phyloP scores from a whole-genome alignment of 2,329 filamentous ascomycete species.

The Colletotrichum spinosum region DNA sequence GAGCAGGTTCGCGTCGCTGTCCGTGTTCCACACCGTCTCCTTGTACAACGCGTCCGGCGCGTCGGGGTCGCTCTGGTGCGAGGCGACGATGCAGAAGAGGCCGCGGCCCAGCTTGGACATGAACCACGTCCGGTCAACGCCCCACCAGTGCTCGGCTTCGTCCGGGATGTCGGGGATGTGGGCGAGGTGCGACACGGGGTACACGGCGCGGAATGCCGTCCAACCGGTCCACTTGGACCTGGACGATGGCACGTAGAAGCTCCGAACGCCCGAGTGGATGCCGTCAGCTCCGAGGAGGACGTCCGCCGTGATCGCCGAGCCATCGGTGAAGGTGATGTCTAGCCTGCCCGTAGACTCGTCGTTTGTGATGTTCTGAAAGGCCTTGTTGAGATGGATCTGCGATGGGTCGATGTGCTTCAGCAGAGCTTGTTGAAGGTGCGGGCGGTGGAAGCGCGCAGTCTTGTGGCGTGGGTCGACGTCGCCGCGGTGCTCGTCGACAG shows the following conservation, averaged over 20 bases:
- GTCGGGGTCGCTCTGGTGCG: constrained; percentile 50
- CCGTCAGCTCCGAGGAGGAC: constrained; percentile 65
- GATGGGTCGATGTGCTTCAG: constrained; percentile 55
- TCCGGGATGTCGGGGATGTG: constrained; percentile 52
- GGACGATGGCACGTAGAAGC: constrained; percentile 56
- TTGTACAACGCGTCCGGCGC: constrained; percentile 45
- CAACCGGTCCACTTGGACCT: constrained; percentile 56
- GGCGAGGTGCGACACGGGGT: constrained; percentile 52
- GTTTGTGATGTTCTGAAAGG: constrained; percentile 49
- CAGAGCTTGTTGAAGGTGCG: constrained; percentile 62
- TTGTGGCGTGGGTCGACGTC: constrained; percentile 50
- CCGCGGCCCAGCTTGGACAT: constrained; percentile 53
- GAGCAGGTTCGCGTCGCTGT: constrained; percentile 50
- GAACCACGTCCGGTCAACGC: constrained; percentile 55
- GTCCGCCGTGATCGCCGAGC: constrained; percentile 55
- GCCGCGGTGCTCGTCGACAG: constrained; percentile 54
- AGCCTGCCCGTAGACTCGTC: constrained; percentile 43
- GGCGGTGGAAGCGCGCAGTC: constrained; percentile 59
- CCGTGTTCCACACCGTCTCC: constrained; percentile 52
- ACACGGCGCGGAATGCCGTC: constrained; percentile 58
- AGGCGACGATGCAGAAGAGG: constrained; percentile 57
- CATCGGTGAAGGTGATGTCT: constrained; percentile 60
- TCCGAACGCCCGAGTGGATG: constrained; percentile 59
- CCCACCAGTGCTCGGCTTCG: constrained; percentile 59
- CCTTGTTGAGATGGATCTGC: constrained; percentile 57